Conservation (phyloP, 139 green algal genomes). For the Yamagishiella unicocca region DNA sequence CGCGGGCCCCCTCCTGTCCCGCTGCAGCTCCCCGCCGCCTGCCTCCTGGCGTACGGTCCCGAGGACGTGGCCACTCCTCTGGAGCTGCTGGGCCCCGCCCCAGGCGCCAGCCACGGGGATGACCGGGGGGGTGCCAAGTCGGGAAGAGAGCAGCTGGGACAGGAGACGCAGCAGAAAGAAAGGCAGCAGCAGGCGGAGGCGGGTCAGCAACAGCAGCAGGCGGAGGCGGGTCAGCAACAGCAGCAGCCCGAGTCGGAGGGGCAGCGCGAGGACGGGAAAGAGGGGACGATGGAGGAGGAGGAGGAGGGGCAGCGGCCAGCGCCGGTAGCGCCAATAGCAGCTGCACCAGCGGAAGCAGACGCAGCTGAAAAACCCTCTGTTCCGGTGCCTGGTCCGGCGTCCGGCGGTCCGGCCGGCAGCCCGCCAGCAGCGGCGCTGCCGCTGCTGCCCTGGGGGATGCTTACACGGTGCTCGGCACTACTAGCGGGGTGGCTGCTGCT, state of each 20-base stretch:
- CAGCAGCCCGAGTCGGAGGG: neutral
- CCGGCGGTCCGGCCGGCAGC: too few relatives aligned
- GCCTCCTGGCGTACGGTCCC: constrained; percentile 7
- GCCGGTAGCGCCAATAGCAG: too few relatives aligned
- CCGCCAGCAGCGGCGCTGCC: neutral
- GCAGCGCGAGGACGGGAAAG: neutral
- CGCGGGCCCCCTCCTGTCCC: neutral
- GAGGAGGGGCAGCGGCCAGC: too few relatives aligned
- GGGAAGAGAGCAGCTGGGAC: neutral
- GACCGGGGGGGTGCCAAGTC: neutral
- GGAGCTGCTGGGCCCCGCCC: neutral
- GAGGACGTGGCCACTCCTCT: constrained; percentile 24
- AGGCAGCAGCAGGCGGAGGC: neutral
- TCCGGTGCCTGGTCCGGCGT: too few relatives aligned
- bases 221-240: neutral
- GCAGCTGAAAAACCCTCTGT: too few relatives aligned
- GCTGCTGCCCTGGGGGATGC: neutral
- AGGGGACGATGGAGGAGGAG: neutral
- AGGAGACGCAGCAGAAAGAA: neutral
- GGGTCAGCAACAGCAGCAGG: neutral
- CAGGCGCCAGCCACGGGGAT: neutral
- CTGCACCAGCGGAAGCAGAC: too few relatives aligned
- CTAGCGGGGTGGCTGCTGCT: neutral
- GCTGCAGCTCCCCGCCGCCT: constrained; percentile 6
- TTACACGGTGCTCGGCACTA: neutral